phyloP scores from a whole-genome alignment of 2,329 filamentous ascomycete species.

The Fusarium sp. region DNA sequence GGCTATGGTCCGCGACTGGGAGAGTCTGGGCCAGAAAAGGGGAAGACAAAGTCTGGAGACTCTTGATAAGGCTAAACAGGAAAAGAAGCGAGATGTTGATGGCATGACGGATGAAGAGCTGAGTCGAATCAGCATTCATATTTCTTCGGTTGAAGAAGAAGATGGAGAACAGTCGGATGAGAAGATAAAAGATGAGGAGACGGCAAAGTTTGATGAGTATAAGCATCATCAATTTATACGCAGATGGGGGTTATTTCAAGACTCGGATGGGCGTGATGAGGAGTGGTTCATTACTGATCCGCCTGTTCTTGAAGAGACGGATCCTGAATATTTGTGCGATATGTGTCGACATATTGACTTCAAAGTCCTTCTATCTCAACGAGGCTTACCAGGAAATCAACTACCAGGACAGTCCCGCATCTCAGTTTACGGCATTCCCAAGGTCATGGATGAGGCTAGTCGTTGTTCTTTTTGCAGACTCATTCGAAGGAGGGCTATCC shows the following conservation, averaged over 20 bases:
- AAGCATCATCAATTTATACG: slow-evolving; percentile 18
- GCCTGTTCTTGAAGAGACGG: background rate
- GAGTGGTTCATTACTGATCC: slow-evolving; percentile 15
- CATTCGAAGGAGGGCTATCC: background rate
- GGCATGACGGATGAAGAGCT: slow-evolving; percentile 9
- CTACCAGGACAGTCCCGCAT: slow-evolving; percentile 10
- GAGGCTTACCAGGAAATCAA: slow-evolving; percentile 11
- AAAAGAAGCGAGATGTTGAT: background rate
- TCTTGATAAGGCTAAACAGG: background rate
- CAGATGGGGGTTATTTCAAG: slow-evolving; percentile 12
- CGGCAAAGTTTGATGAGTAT: background rate
- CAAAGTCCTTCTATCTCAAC: background rate
- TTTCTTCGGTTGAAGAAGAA: background rate
- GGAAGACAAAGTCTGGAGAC: background rate
- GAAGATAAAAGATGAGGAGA: background rate
- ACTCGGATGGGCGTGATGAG: slow-evolving; percentile 9
- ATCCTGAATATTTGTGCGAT: slow-evolving; percentile 8
- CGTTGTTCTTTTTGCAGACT: slow-evolving; percentile 6
- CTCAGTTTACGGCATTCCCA: background rate
- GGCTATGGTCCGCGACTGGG: slow-evolving; percentile 9
- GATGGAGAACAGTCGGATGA: background rate
- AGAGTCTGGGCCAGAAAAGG: background rate
- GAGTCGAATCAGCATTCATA: background rate
- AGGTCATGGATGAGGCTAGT: background rate
- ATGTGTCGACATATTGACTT: slow-evolving; percentile 25